Base-by-base conservation (phyloP, 441 rosid species). In the Theobroma grandiflorum region DNA sequence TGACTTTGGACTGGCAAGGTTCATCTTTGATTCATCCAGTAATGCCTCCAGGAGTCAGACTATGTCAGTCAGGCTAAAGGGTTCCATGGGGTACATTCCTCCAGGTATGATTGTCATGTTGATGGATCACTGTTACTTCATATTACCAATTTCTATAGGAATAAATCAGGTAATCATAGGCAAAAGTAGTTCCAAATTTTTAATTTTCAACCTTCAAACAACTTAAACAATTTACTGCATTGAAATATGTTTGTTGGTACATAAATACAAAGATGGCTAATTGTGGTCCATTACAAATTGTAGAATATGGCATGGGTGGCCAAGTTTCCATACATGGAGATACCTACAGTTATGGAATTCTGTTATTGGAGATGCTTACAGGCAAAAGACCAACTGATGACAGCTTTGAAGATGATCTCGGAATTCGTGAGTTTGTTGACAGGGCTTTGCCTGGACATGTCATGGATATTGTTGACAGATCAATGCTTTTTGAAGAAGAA, bases 21-120 rank as follows among this genome's bases (percentile, higher is more conserved):
- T 61, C 65, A 64, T 84, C 22, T 59, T 80, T 64, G 82, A 84
- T 70, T 38, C 80, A 62, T 71, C 84, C 22, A 59, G 9, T 16
- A 31, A 58, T 52, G 61, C 84, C 22, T 62, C 71, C 16, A 62
- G 65, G 38, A 62, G 6, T 15, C 83, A 83, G 62, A n/a, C 74
- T 40, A 73, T 82, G 16, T 85, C 88, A 7, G 58, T 33, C n/a
- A 18, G 65, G 58, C 64, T 87, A 59, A 87, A 78, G 88, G 88
- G 91, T 78, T 81, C 93, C 0, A 77, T 82, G 8, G 86, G 89
- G 43, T 86, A 86, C 59, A 82, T 88, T 8, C 84, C 91, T 77
- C 91, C 88, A 74, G 93, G 91, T 87, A 83, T 49, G 67, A 31
- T 6, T 4, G 7, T 58, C 16, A 50, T 11, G 16, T 11, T 71